These are phyloP conservation scores for Leptoxyphium fumago DNA, from an alignment of 2,329 filamentous ascomycete genomes.

Conservation along the genomic window DNA sequence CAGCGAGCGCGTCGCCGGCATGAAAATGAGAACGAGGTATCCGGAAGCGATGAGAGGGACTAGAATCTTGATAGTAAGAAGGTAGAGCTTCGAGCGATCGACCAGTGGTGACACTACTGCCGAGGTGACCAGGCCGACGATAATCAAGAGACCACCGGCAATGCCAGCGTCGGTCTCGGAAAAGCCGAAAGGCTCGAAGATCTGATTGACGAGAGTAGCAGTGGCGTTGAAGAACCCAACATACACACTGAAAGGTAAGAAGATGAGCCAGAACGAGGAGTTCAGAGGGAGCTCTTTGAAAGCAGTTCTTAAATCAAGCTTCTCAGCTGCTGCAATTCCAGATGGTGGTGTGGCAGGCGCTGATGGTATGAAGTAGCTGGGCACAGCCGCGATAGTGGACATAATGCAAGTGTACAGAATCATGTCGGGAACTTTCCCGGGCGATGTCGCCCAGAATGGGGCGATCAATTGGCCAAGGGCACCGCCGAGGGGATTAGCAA, in stretches of 20 bases:
- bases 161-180: conserved; percentile 74
- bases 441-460: conserved; percentile 54
- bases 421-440: conserved; percentile 58
- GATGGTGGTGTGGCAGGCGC: conserved; percentile 64
- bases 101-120: conserved; percentile 69
- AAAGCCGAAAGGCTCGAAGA: conserved; percentile 76
- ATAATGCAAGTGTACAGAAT: conserved; percentile 41
- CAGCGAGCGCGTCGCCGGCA: conserved; percentile 47
- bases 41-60: conserved; percentile 53
- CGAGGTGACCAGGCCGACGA: conserved; percentile 66
- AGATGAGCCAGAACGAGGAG: conserved; percentile 63
- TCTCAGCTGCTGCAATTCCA: conserved; percentile 44
- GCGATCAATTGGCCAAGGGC: conserved; percentile 78
- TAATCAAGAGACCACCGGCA: conserved; percentile 74
- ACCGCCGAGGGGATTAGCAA: conserved; percentile 83
- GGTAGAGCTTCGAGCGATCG: conserved; percentile 69
- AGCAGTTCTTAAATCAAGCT: conserved; percentile 38
- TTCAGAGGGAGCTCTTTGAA: conserved; percentile 36
- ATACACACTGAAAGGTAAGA: conserved; percentile 69
- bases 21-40: conserved; percentile 72
- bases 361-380: conserved; percentile 68
- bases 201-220: conserved; percentile 78
- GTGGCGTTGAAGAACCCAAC: conserved; percentile 90
- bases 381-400: conserved; percentile 50
- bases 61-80: conserved; percentile 56